Percentiles rank a stretch among this genome's conserved stretches.
Conservation (phyloP, 805 yeast genomes). For the Schwanniomyces vanrijiae region DNA sequence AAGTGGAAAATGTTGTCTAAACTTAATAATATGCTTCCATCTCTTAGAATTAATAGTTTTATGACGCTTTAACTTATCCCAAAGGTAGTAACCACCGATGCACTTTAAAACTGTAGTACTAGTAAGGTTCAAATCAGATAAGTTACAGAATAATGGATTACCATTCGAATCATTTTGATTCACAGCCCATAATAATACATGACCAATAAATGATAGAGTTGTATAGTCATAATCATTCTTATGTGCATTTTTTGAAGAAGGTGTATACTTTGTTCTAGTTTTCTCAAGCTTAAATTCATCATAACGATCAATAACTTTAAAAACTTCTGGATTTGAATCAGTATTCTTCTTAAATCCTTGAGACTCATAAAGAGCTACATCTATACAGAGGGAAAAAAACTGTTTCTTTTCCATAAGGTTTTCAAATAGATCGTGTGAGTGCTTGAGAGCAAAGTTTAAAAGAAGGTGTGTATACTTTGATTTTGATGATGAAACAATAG, state of each 20-base stretch:
- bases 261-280: conserved; percentile 33
- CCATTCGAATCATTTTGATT: conserved; percentile 14
- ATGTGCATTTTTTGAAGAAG: conserved; percentile 33
- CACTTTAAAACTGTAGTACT: conserved; percentile 14
- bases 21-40: conserved; percentile 42
- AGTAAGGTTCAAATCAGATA: conserved; percentile 15
- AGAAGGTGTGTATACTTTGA: conserved; percentile 29
- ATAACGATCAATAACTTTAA: conserved; percentile 27
- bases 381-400: conserved; percentile 31
- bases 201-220: conserved; percentile 37
- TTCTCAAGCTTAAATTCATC: conserved; percentile 31
- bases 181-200: conserved; percentile 37
- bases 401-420: conserved; percentile 16
- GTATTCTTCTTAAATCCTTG: conserved; percentile 30
- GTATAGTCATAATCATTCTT: conserved; percentile 38
- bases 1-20: conserved; percentile 33
- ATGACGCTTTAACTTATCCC: conserved; percentile 38
- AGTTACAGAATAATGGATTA: conserved; percentile 14
- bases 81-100: conserved; percentile 41
- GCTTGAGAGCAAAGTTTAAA: conserved; percentile 23
- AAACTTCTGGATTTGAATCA: conserved; percentile 22
- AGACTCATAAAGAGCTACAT: conserved; percentile 36
- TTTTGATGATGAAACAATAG: conserved; percentile 29
- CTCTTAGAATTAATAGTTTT: conserved; percentile 37
- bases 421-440: conserved; percentile 23